Evolutionary conservation across 257 asterid genomes (phyloP).

Genomic region (Ilex asprella): DNA sequence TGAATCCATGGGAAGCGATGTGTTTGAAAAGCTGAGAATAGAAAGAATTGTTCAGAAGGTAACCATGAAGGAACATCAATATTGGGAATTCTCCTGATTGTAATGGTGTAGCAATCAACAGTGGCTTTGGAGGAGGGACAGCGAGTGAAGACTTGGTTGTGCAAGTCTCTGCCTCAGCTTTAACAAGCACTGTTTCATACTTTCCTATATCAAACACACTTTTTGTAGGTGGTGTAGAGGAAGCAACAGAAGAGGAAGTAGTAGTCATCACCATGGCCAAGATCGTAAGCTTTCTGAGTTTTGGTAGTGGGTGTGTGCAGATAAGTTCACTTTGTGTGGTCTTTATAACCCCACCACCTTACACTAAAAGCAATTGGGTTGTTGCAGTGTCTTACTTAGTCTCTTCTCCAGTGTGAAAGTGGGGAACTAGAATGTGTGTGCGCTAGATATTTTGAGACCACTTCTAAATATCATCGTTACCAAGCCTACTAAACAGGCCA

Average conservation of each 20-base stretch:
- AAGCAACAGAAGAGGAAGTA: constrained; percentile 16
- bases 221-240: constrained; percentile 16
- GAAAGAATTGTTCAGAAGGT: constrained; percentile 69
- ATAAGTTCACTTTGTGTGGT: neutral
- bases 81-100: constrained; percentile 60
- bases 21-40: constrained; percentile 77
- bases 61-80: constrained; percentile 73
- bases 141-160: neutral
- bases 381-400: neutral
- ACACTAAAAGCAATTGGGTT: no score
- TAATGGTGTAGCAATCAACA: constrained; percentile 50
- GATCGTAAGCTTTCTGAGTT: neutral
- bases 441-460: neutral
- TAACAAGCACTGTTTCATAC: constrained; percentile 24
- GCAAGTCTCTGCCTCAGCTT: constrained; percentile 25
- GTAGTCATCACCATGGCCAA: constrained; percentile 20
- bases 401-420: neutral
- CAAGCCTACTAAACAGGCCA: no score
- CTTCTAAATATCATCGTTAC: no score
- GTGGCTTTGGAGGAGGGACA: constrained; percentile 52
- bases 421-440: neutral
- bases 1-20: constrained; percentile 79
- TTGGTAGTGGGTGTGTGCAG: neutral
- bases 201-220: constrained; percentile 42
- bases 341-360: neutral